A percentile compares a stretch with the other conserved stretches of the same genome.
phyloP scores from a whole-genome alignment of 2,329 filamentous ascomycete species.

The Colletotrichum sp. region DNA sequence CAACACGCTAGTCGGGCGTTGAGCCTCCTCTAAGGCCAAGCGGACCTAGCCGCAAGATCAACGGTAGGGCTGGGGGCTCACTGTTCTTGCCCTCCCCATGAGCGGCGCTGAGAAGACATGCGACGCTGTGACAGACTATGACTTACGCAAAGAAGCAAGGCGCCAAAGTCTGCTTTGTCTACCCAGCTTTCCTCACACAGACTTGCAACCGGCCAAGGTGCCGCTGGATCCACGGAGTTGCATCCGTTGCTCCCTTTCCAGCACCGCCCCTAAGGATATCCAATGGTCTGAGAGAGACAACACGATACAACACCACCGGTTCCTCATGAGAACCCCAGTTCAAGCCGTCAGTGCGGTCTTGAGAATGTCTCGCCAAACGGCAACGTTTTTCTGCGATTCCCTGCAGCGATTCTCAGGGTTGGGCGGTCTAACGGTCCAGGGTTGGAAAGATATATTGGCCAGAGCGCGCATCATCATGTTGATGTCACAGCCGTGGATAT shows the following conservation, averaged over 20 bases:
- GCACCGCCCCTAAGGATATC: neutral
- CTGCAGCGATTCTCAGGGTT: neutral
- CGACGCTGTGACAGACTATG: constrained; percentile 2
- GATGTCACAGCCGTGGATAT: constrained; percentile 1
- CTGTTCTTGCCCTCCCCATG: neutral
- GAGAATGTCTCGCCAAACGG: constrained; percentile 9
- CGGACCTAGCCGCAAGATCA: neutral
- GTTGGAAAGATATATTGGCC: constrained; percentile 13
- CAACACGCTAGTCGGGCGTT: neutral
- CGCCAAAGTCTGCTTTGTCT: constrained; percentile 2
- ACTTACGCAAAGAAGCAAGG: constrained; percentile 14
- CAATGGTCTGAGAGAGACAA: constrained; percentile 9
- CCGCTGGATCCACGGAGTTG: constrained; percentile 1
- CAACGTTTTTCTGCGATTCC: neutral
- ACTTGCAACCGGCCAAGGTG: constrained; percentile 13
- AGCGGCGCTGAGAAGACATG: neutral
- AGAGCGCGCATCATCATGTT: constrained; percentile 1
- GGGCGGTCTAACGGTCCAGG: neutral
- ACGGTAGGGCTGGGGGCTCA: neutral
- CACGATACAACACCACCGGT: constrained; percentile 6
- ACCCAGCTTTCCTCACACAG: neutral
- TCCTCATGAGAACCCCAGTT: constrained; percentile 8
- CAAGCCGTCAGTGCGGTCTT: constrained; percentile 6
- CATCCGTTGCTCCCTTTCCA: constrained; percentile 1
- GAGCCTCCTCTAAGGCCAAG: constrained; percentile 6